These are phyloP conservation scores for Clonostachys byssicola DNA, from an alignment of 2,329 filamentous ascomycete species.

Conservation along the genomic window DNA sequence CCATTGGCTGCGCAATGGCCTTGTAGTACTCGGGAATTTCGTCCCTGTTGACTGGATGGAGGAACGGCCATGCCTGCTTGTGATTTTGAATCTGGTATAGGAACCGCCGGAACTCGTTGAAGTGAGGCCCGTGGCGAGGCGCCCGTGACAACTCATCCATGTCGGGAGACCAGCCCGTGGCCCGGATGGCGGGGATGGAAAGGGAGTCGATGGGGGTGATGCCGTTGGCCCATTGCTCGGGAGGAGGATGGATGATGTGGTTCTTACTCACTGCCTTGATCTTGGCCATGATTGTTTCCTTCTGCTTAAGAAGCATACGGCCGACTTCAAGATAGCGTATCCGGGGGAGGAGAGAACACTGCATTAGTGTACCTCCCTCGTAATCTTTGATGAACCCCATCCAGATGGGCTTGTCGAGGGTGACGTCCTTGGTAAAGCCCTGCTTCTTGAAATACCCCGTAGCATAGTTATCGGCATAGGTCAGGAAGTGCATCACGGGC, in stretches of 20 bases:
- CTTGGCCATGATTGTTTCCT: constrained; percentile 84
- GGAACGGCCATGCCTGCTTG: constrained; percentile 69
- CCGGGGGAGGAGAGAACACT: constrained; percentile 86
- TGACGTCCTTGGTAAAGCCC: constrained; percentile 93
- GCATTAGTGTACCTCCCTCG: constrained; percentile 93
- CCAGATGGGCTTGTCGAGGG: constrained; percentile 79
- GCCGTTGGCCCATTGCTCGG: constrained; percentile 63
- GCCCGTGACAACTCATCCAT: constrained; percentile 81
- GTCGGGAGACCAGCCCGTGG: constrained; percentile 82
- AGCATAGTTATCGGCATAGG: constrained; percentile 92
- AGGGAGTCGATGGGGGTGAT: constrained; percentile 60
- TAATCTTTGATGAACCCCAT: constrained; percentile 99
- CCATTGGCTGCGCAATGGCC: constrained; percentile 76
- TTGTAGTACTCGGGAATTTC: constrained; percentile 77
- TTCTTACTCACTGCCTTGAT: constrained; percentile 74
- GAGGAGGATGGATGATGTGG: constrained; percentile 64
- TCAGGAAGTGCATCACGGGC: constrained; percentile 91
- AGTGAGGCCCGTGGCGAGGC: constrained; percentile 71
- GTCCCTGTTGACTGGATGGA: constrained; percentile 69
- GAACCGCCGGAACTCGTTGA: constrained; percentile 67
- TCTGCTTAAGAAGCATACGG: constrained; percentile 88
- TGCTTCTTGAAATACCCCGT: constrained; percentile 98
- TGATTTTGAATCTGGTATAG: constrained; percentile 74
- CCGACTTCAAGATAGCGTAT: constrained; percentile 84
- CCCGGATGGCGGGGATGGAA: constrained; percentile 74